These are phyloP conservation scores for Geotrichum aggregatum DNA, from an alignment of 1,139 yeast genomes.

Conservation along the genomic window DNA sequence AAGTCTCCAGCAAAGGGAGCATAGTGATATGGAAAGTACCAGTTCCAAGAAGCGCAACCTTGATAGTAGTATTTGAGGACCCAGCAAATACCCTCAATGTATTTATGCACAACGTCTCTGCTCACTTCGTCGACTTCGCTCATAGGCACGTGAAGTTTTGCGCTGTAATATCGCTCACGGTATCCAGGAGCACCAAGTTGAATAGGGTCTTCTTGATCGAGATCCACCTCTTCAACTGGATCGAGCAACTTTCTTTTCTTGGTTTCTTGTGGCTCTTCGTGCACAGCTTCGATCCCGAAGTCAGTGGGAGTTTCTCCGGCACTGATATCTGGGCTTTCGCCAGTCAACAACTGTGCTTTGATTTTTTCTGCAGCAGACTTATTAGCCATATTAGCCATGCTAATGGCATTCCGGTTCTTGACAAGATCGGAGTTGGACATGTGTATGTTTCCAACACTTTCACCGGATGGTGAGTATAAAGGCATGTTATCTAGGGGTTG, in stretches of 20 bases:
- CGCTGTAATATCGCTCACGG: constrained; percentile 70
- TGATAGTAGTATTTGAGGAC: constrained; percentile 88
- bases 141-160: constrained; percentile 60
- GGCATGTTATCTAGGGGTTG: constrained; percentile 73
- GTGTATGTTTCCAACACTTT: constrained; percentile 61
- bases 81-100: constrained; percentile 96
- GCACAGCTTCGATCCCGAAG: constrained; percentile 24
- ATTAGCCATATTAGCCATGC: constrained; percentile 72
- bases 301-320: constrained; percentile 19
- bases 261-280: constrained; percentile 22
- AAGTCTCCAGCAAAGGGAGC: constrained; percentile 97
- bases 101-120: constrained; percentile 61
- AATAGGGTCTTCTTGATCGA: constrained; percentile 49
- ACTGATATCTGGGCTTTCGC: constrained; percentile 18
- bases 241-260: constrained; percentile 31
- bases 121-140: constrained; percentile 58
- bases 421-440: constrained; percentile 72
- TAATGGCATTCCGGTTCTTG: constrained; percentile 59
- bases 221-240: constrained; percentile 26
- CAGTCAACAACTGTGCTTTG: constrained; percentile 41
- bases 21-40: constrained; percentile 96
- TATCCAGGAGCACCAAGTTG: constrained; percentile 86
- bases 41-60: constrained; percentile 97
- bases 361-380: constrained; percentile 64
- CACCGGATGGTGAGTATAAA: constrained; percentile 65